phyloP scores from a whole-genome alignment of 139 green algal genomes.

The Chlorella vulgaris region DNA sequence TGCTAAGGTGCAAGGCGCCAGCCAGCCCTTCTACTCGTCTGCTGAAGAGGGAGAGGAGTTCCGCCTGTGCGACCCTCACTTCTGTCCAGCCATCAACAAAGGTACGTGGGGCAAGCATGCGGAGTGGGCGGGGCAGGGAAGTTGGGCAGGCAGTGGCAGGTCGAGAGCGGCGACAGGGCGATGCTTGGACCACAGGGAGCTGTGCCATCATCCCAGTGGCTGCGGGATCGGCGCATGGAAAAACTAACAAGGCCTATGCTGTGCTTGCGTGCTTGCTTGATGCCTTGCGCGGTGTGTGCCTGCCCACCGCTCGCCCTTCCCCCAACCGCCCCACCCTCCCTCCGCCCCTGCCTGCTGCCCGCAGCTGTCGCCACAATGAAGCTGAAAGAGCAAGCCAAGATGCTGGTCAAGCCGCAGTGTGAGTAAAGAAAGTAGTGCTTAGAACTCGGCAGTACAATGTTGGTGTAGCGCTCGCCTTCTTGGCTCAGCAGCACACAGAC shows the following conservation, averaged over 20 bases:
- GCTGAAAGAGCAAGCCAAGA: constrained; percentile 63
- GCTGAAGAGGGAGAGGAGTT: constrained; percentile 68
- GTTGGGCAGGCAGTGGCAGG: background rate
- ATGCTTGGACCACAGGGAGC: no score
- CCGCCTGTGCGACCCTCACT: constrained; percentile 37
- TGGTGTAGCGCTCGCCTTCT: no score
- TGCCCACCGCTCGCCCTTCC: background rate
- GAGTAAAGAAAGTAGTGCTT: no score
- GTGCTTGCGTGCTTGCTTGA: no score
- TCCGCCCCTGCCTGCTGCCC: constrained; percentile 46
- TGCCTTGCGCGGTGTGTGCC: no score
- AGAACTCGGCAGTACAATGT: no score
- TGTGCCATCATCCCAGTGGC: no score
- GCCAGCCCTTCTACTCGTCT: constrained; percentile 45
- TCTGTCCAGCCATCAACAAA: constrained; percentile 56
- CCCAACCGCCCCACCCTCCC: background rate
- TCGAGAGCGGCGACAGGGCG: no score
- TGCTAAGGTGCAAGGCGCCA: constrained; percentile 56
- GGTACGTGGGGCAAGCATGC: constrained; percentile 26
- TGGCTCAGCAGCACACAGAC: no score
- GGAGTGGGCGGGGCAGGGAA: background rate
- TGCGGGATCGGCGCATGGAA: no score
- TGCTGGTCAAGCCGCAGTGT: constrained; percentile 71
- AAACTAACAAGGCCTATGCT: no score
- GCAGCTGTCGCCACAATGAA: constrained; percentile 82